A percentile compares a stretch with the other conserved stretches of the same genome.
phyloP scores from a whole-genome alignment of 768 basidiomycete species.

The Terana coerulea region DNA sequence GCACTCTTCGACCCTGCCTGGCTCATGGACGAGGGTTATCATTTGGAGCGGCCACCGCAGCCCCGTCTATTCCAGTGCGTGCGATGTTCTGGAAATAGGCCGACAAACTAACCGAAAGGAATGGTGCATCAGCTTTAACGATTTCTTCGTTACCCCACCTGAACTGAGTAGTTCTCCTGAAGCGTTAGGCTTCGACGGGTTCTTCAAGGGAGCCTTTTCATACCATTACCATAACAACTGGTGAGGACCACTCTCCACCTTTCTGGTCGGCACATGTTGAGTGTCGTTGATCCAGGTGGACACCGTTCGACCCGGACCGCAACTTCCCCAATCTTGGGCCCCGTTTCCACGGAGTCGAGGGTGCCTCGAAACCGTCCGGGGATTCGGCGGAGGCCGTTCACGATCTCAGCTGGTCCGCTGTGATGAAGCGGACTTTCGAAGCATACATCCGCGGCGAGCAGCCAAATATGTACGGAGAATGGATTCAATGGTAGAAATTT shows the following conservation, averaged over 20 bases:
- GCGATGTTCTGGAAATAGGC: slow-evolving; percentile 10
- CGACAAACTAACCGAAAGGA: not conserved
- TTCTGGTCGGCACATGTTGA: not conserved
- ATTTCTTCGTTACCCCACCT: slow-evolving; percentile 82
- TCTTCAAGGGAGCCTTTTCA: slow-evolving; percentile 92
- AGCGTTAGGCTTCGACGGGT: slow-evolving; percentile 88
- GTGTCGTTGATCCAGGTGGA: slow-evolving; percentile 66
- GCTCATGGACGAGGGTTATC: slow-evolving; percentile 92
- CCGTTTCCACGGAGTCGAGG: slow-evolving; percentile 53
- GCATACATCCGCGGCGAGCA: slow-evolving; percentile 84
- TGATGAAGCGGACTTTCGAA: slow-evolving; percentile 94
- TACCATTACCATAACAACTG: slow-evolving; percentile 97
- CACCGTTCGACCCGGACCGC: slow-evolving; percentile 84
- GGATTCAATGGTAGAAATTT: slow-evolving; percentile 39
- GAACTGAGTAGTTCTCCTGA: slow-evolving; percentile 76
- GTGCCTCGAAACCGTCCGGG: slow-evolving; percentile 43
- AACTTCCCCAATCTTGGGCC: slow-evolving; percentile 94
- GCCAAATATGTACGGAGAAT: slow-evolving; percentile 96
- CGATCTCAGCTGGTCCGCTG: slow-evolving; percentile 89
- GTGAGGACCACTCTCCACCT: slow-evolving; percentile 36
- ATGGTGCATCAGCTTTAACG: slow-evolving; percentile 72
- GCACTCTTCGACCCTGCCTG: slow-evolving; percentile 96
- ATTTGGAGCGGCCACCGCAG: slow-evolving; percentile 88
- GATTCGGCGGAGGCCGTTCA: slow-evolving; percentile 24
- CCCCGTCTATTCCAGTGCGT: slow-evolving; percentile 80